These are phyloP conservation scores for Exophiala oligosperma DNA, from an alignment of 2,329 filamentous ascomycete genomes.

Conservation along the genomic window DNA sequence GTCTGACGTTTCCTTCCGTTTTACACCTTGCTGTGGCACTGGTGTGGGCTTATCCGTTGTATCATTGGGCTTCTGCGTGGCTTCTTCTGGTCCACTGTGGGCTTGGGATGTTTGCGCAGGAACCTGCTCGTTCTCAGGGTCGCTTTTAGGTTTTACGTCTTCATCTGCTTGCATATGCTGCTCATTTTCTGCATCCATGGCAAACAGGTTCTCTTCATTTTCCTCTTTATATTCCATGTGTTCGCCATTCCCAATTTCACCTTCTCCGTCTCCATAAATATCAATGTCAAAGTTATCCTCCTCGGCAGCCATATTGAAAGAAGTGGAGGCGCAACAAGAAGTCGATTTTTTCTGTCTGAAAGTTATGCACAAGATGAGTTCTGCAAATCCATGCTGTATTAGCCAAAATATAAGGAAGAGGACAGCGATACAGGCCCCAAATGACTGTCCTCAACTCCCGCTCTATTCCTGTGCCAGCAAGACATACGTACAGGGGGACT, in stretches of 20 bases:
- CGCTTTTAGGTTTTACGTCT: constrained; percentile 3
- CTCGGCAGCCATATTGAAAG: constrained; percentile 50
- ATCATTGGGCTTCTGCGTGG: neutral
- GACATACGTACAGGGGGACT: constrained; percentile 23
- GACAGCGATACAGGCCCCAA: neutral
- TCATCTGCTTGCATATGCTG: neutral
- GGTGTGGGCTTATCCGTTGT: constrained; percentile 23
- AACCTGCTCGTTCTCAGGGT: constrained; percentile 4
- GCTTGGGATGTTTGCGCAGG: neutral
- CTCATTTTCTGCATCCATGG: constrained; percentile 15
- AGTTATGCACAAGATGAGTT: constrained; percentile 22
- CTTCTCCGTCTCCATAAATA: constrained; percentile 62
- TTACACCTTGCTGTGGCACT: constrained; percentile 57
- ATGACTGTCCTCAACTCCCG: neutral
- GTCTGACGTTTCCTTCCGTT: constrained; percentile 61
- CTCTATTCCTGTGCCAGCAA: constrained; percentile 10
- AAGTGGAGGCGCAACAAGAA: constrained; percentile 1
- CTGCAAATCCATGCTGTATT: constrained; percentile 22
- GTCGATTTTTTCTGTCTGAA: constrained; percentile 26
- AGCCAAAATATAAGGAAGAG: constrained; percentile 16
- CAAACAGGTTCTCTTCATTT: constrained; percentile 15
- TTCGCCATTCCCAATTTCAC: constrained; percentile 33
- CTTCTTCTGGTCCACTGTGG: neutral
- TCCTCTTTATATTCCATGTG: constrained; percentile 48
- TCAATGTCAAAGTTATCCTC: constrained; percentile 72